These are phyloP conservation scores for Acanthamoeba healyi DNA, from an alignment of 208 protist genomes.

Conservation along the genomic window DNA sequence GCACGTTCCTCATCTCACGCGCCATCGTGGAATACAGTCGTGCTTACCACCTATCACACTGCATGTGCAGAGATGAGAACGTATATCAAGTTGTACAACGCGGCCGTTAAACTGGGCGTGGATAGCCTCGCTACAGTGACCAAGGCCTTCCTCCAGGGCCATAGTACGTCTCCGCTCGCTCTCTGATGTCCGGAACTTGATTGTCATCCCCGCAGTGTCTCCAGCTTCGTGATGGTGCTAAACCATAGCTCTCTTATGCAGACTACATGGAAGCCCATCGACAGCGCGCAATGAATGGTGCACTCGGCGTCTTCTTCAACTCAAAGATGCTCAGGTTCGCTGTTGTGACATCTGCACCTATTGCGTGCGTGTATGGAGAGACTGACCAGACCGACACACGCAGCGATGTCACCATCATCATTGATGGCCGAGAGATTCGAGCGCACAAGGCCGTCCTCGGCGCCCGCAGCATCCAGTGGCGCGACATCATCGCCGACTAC, in stretches of 20 bases:
- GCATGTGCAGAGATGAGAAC: background rate
- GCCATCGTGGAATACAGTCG: too few relatives aligned
- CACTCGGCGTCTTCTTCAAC: background rate
- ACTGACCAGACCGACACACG: background rate
- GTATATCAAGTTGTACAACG: background rate
- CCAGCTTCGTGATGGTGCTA: too few relatives aligned
- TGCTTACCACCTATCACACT: too few relatives aligned
- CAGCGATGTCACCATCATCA: background rate
- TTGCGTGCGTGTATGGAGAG: background rate
- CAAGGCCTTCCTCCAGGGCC: background rate
- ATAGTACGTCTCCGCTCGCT: background rate
- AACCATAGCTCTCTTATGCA: background rate
- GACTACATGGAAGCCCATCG: background rate
- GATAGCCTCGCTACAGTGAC: background rate
- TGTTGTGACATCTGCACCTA: too few relatives aligned
- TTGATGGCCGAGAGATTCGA: background rate
- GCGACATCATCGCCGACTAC: constrained; percentile 5
- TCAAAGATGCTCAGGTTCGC: background rate
- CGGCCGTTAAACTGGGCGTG: background rate
- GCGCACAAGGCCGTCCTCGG: background rate
- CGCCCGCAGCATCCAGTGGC: background rate
- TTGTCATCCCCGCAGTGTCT: too few relatives aligned
- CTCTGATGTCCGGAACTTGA: too few relatives aligned
- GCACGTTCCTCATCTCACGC: too few relatives aligned
- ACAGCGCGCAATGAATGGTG: background rate